These are phyloP conservation scores for Pisolithus sp. DNA, from an alignment of 768 basidiomycete genomes.

Conservation along the genomic window DNA sequence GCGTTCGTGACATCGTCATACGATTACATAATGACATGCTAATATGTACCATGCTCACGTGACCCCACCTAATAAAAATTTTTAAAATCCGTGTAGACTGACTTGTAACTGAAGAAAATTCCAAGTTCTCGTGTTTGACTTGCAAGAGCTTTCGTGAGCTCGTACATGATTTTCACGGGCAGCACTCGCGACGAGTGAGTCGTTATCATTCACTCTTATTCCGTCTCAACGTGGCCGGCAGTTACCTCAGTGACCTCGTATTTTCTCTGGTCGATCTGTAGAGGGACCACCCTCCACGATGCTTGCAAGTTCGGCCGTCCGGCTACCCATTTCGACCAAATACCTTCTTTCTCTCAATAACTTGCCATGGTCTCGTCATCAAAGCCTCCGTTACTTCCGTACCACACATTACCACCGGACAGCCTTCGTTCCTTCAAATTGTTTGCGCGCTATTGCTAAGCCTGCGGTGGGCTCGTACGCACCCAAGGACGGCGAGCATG, in stretches of 20 bases:
- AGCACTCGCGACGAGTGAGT: slow-evolving; percentile 31
- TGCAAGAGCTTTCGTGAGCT: slow-evolving; percentile 12
- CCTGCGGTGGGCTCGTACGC: slow-evolving; percentile 68
- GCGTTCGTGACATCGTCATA: background rate
- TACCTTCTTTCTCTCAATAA: slow-evolving; percentile 11
- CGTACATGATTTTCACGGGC: slow-evolving; percentile 28
- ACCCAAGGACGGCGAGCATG: slow-evolving; percentile 60
- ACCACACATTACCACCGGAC: slow-evolving; percentile 32
- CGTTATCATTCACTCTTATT: background rate
- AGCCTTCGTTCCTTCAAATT: slow-evolving; percentile 40
- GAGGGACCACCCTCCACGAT: slow-evolving; percentile 7
- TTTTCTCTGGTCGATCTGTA: slow-evolving; percentile 20
- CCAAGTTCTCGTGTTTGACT: background rate
- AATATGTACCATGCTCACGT: background rate
- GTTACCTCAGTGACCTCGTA: slow-evolving; percentile 27
- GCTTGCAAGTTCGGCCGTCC: slow-evolving; percentile 5
- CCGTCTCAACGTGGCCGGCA: slow-evolving; percentile 3
- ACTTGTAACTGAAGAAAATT: background rate
- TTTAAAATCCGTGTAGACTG: background rate
- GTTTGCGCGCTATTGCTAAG: slow-evolving; percentile 61
- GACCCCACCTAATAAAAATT: background rate
- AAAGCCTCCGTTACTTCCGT: slow-evolving; percentile 44
- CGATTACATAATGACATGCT: too few species aligned
- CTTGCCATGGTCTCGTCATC: slow-evolving; percentile 16
- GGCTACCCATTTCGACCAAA: slow-evolving; percentile 11